phyloP scores from a whole-genome alignment of 2,329 filamentous ascomycete species.

The Hirsutella minnesotensis region DNA sequence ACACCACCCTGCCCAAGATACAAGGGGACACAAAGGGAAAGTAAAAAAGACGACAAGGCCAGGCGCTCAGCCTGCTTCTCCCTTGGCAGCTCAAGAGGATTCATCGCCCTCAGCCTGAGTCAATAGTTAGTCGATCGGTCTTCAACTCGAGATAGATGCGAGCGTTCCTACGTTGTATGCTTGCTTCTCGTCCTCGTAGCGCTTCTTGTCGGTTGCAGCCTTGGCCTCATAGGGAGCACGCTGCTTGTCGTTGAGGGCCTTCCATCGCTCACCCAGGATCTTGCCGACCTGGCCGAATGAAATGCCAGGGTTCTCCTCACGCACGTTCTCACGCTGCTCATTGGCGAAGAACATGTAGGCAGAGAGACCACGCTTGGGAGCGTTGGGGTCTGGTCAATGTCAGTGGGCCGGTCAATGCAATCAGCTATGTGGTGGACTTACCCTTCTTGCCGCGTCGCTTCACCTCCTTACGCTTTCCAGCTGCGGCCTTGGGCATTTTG shows the following conservation, averaged over 20 bases:
- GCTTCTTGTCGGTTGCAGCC: slow-evolving; percentile 95
- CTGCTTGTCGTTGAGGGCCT: slow-evolving; percentile 88
- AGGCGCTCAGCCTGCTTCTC: not conserved
- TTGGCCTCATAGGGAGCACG: slow-evolving; percentile 91
- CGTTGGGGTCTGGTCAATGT: slow-evolving; percentile 69
- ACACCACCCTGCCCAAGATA: slow-evolving; percentile 27
- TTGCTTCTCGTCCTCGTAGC: slow-evolving; percentile 96
- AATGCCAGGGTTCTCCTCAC: slow-evolving; percentile 96
- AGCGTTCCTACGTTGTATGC: slow-evolving; percentile 65
- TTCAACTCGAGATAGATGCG: slow-evolving; percentile 4
- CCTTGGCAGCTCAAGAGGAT: slow-evolving; percentile 20
- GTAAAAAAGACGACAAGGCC: not conserved
- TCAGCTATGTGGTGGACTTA: slow-evolving; percentile 21
- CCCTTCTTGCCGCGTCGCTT: slow-evolving; percentile 50
- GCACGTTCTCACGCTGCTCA: slow-evolving; percentile 95
- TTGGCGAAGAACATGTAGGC: slow-evolving; percentile 99
- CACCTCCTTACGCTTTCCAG: slow-evolving; percentile 40
- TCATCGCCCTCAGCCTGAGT: slow-evolving; percentile 47
- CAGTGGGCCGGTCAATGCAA: slow-evolving; percentile 5
- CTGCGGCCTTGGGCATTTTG: slow-evolving; percentile 48
- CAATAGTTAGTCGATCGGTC: slow-evolving; percentile 14
- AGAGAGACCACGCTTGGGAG: slow-evolving; percentile 96
- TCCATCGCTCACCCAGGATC: slow-evolving; percentile 97
- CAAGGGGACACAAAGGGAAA: slow-evolving; percentile 14
- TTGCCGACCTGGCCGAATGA: slow-evolving; percentile 98